Evolutionary conservation across 768 basidiomycete species (phyloP).

Genomic region (Phallus indusiatus): DNA sequence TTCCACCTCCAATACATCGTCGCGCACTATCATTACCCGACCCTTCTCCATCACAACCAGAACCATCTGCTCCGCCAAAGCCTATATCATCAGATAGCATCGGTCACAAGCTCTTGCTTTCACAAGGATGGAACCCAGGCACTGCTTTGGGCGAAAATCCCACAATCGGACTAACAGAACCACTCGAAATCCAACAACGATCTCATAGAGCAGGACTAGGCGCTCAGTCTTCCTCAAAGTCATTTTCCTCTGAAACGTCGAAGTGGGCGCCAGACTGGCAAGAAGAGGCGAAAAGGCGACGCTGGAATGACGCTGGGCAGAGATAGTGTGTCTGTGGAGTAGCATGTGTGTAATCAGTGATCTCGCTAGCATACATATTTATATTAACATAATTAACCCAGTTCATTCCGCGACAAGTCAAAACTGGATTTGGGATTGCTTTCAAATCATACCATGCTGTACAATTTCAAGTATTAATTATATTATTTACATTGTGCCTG

Average conservation of each 20-base stretch:
- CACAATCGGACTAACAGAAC: constrained; percentile 41
- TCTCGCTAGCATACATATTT: no score
- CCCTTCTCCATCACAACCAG: constrained; percentile 10
- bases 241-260: constrained; percentile 11
- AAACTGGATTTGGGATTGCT: no score
- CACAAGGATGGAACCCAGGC: constrained; percentile 73
- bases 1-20: constrained; percentile 7
- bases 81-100: constrained; percentile 51
- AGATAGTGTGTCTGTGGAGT: no score
- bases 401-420: no score
- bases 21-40: constrained; percentile 9
- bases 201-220: constrained; percentile 50
- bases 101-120: constrained; percentile 57
- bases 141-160: constrained; percentile 29
- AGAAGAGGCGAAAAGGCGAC: constrained; percentile 30
- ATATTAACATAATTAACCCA: no score
- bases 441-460: no score
- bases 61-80: constrained; percentile 26
- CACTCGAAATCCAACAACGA: constrained; percentile 39
- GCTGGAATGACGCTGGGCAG: constrained; percentile 24
- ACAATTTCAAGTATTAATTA: no score
- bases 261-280: constrained; percentile 27
- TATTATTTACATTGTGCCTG: no score
- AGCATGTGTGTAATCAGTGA: no score
- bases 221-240: constrained; percentile 18